phyloP scores from a whole-genome alignment of 2,329 filamentous ascomycete genomes.

The Fusarium xyrophilum region DNA sequence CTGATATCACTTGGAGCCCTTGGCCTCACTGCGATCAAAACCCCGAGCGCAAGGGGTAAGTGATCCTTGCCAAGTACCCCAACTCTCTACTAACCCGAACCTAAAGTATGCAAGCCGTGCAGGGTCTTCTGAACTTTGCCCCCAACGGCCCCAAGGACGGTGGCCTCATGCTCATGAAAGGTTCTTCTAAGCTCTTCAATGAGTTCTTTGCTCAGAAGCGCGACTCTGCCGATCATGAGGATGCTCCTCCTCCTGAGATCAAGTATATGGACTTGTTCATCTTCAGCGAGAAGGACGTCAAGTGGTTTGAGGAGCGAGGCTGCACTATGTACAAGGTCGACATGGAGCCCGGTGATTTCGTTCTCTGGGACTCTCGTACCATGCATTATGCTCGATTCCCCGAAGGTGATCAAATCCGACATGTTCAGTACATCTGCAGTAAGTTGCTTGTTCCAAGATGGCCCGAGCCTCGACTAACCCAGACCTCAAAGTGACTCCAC shows the following conservation, averaged over 20 bases:
- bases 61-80: background rate
- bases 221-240: conserved; percentile 42
- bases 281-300: conserved; percentile 45
- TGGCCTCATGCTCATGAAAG: conserved; percentile 45
- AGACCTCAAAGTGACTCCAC: background rate
- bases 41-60: conserved; percentile 43
- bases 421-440: conserved; percentile 24
- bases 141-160: conserved; percentile 47
- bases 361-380: conserved; percentile 51
- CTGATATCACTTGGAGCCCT: conserved; percentile 41
- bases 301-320: conserved; percentile 47
- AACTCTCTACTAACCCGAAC: background rate
- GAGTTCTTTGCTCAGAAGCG: conserved; percentile 47
- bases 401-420: conserved; percentile 48
- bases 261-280: conserved; percentile 45
- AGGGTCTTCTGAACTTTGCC: conserved; percentile 33
- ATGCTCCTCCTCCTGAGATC: conserved; percentile 46
- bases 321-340: conserved; percentile 48
- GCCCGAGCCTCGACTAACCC: background rate
- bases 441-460: background rate
- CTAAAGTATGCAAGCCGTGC: conserved; percentile 13
- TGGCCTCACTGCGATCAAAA: conserved; percentile 38
- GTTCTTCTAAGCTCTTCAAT: conserved; percentile 40
- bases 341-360: conserved; percentile 53
- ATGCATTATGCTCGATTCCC: conserved; percentile 53